Evolutionary conservation across 176 grass and related monocot species (phyloP).

Genomic region (Oryza nivara): DNA sequence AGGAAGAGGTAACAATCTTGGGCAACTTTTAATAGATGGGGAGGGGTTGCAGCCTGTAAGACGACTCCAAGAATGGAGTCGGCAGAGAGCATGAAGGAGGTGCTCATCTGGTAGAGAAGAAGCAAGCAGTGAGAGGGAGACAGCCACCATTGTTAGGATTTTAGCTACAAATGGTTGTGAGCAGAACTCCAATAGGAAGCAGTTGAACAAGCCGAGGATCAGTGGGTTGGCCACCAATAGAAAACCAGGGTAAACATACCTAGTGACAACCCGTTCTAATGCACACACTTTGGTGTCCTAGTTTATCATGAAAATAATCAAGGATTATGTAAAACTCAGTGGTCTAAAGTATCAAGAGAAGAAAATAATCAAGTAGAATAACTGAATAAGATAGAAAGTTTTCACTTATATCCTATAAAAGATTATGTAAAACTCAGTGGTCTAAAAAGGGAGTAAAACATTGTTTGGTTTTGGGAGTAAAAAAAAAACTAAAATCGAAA

Average conservation of each 20-base stretch:
- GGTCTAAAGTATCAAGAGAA: background rate
- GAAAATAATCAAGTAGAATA: background rate
- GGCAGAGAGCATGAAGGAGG: too few species aligned
- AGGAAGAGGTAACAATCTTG: too few species aligned
- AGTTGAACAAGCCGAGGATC: background rate
- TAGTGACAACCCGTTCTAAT: background rate
- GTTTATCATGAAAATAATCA: background rate
- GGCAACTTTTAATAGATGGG: too few species aligned
- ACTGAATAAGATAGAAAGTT: background rate
- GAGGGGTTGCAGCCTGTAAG: too few species aligned
- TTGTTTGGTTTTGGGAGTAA: background rate
- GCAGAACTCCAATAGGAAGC: background rate
- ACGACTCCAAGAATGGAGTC: too few species aligned
- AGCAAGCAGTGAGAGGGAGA: too few species aligned
- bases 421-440: background rate
- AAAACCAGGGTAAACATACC: background rate
- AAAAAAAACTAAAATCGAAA: slow-evolving; percentile 8
- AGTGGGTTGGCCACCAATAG: background rate
- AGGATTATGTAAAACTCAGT: too few species aligned
- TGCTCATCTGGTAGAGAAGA: too few species aligned
- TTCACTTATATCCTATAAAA: background rate
- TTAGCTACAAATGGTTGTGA: too few species aligned
- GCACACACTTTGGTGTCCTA: background rate
- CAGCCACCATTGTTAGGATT: too few species aligned
- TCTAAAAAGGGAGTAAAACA: background rate